A percentile compares a stretch with the other conserved stretches of the same genome.
Evolutionary conservation across 2,329 filamentous ascomycete genomes (phyloP).

Genomic region (Cercospora janseana): DNA sequence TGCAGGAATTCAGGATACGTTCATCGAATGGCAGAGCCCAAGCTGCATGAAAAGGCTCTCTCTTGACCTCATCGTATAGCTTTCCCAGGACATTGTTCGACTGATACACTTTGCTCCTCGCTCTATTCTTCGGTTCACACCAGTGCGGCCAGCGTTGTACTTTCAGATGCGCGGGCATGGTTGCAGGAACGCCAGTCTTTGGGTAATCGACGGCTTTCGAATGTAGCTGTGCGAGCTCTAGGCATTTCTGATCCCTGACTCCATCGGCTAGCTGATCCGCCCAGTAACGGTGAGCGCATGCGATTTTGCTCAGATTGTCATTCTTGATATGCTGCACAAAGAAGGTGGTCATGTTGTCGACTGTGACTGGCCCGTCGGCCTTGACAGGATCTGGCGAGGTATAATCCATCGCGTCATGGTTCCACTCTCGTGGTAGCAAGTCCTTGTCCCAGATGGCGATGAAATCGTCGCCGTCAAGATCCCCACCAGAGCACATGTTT

Average conservation of each 20-base stretch:
- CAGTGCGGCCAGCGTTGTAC: slow-evolving; percentile 76
- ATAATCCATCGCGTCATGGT: slow-evolving; percentile 76
- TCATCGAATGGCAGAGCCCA: slow-evolving; percentile 72
- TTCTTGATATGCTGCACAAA: slow-evolving; percentile 94
- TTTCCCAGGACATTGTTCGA: slow-evolving; percentile 73
- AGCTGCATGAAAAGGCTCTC: slow-evolving; percentile 68
- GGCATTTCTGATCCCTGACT: slow-evolving; percentile 66
- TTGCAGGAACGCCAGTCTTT: slow-evolving; percentile 79
- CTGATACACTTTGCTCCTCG: slow-evolving; percentile 54
- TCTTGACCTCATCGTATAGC: slow-evolving; percentile 74
- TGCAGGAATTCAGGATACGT: slow-evolving; percentile 66
- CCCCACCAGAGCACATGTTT: slow-evolving; percentile 93
- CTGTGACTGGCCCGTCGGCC: slow-evolving; percentile 62
- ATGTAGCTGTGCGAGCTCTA: slow-evolving; percentile 74
- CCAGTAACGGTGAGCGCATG: slow-evolving; percentile 74
- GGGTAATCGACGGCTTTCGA: slow-evolving; percentile 92
- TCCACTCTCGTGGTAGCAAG: slow-evolving; percentile 69
- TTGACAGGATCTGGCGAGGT: slow-evolving; percentile 56
- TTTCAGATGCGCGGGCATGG: slow-evolving; percentile 61
- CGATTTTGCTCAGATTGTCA: slow-evolving; percentile 75
- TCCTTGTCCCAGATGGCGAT: slow-evolving; percentile 85
- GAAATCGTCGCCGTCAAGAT: slow-evolving; percentile 94
- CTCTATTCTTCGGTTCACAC: slow-evolving; percentile 61
- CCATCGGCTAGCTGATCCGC: slow-evolving; percentile 63
- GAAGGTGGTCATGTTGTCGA: slow-evolving; percentile 74